Percentiles rank a stretch among this genome's conserved stretches.
phyloP scores from a whole-genome alignment of 768 basidiomycete genomes.

The Mycena polygramma region DNA sequence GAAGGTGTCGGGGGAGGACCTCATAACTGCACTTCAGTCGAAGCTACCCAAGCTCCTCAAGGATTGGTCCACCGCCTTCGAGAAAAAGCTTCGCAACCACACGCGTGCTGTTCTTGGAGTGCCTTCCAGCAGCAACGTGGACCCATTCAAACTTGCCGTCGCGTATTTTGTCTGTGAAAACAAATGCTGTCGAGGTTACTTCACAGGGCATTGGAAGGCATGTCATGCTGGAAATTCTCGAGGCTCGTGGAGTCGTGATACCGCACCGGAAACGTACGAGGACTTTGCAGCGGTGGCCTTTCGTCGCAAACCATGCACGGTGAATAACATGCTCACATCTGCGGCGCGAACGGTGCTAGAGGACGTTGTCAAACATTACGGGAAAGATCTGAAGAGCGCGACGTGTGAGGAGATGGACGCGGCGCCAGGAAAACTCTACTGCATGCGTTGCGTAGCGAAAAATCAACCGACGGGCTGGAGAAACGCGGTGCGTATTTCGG shows the following conservation, averaged over 20 bases:
- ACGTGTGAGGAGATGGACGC: constrained; percentile 30
- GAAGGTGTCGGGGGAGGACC: neutral
- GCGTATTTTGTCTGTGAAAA: constrained; percentile 20
- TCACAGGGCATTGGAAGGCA: constrained; percentile 1
- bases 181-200: constrained; percentile 17
- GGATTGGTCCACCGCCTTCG: constrained; percentile 12
- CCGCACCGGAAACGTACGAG: neutral
- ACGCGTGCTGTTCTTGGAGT: constrained; percentile 6
- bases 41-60: constrained; percentile 12
- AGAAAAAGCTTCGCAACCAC: constrained; percentile 9
- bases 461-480: constrained; percentile 28
- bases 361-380: constrained; percentile 16
- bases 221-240: neutral
- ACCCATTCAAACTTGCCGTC: constrained; percentile 17
- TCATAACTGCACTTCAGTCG: neutral
- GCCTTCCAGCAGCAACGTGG: neutral
- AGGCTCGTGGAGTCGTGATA: neutral
- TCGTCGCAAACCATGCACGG: neutral
- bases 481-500: constrained; percentile 18
- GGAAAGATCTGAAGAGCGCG: constrained; percentile 19
- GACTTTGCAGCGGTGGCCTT: neutral
- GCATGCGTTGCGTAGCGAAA: constrained; percentile 18
- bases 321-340: neutral
- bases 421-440: constrained; percentile 18
- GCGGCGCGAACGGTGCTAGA: neutral